These are phyloP conservation scores for Ensete glaucum DNA, from an alignment of 176 grass and related monocot genomes.

Conservation along the genomic window DNA sequence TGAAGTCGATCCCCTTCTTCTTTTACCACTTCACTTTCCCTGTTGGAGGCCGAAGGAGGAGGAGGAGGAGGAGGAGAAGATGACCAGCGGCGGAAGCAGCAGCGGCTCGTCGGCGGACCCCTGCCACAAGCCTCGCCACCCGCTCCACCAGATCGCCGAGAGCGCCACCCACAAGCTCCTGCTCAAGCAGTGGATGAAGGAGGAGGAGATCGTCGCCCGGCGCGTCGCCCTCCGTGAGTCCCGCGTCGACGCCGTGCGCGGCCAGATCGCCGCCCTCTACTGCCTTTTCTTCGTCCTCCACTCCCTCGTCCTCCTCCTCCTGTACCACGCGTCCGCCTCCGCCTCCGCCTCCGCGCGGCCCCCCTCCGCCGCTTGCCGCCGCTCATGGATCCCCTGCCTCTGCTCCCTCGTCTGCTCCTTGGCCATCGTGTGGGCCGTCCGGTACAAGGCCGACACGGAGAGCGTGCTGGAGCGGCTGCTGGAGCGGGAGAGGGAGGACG, in stretches of 20 bases:
- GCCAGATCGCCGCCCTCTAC: constrained; percentile 72
- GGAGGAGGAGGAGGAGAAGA: neutral
- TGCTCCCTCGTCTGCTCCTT: constrained; percentile 63
- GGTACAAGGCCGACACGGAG: constrained; percentile 87
- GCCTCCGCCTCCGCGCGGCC: neutral
- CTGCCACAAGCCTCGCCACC: constrained; percentile 28
- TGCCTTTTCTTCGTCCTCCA: constrained; percentile 81
- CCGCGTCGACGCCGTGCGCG: constrained; percentile 51
- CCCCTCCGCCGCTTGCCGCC: constrained; percentile 16
- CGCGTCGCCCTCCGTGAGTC: constrained; percentile 76
- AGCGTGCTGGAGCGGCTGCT: constrained; percentile 49
- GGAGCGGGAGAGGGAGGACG: constrained; percentile 76
- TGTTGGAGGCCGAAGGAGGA: neutral
- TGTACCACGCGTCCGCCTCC: constrained; percentile 38
- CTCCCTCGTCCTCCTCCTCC: constrained; percentile 55
- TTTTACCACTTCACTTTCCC: neutral
- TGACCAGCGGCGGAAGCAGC: neutral
- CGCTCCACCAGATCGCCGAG: constrained; percentile 66
- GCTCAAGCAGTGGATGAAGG: constrained; percentile 87
- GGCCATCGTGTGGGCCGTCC: constrained; percentile 71
- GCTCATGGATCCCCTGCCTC: constrained; percentile 76
- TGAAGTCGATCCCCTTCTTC: too few species aligned
- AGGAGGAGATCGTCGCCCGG: constrained; percentile 61
- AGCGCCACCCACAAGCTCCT: constrained; percentile 80
- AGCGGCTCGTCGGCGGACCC: neutral